Evolutionary conservation across 805 yeast species (phyloP).

Genomic region (Monosporozyma unispora): DNA sequence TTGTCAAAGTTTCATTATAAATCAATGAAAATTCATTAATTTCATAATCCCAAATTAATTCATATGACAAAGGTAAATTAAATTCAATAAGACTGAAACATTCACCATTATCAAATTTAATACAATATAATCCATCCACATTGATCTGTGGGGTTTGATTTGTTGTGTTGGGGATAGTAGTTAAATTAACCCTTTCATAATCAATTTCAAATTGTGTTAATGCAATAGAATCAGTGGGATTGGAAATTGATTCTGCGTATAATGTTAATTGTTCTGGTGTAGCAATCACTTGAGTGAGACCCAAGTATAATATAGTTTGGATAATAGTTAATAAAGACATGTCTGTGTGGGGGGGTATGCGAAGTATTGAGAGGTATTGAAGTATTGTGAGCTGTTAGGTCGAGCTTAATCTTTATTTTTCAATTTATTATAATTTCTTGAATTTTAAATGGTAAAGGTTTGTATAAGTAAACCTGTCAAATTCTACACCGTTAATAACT

Average conservation of each 20-base stretch:
- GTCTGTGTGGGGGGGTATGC: not conserved
- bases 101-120: conserved; percentile 12
- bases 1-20: conserved; percentile 4
- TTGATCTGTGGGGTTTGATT: not conserved
- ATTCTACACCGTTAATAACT: too few species aligned
- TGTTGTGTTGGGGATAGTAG: not conserved
- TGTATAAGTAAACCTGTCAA: not conserved
- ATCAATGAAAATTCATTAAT: conserved; percentile 15
- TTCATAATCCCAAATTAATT: conserved; percentile 14
- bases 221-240: not conserved
- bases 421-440: not conserved
- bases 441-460: too few species aligned
- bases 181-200: not conserved
- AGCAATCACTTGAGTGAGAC: not conserved
- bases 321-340: not conserved
- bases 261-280: not conserved
- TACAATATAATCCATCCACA: conserved; percentile 12
- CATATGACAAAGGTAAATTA: conserved; percentile 17
- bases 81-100: conserved; percentile 23
- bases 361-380: too few species aligned
- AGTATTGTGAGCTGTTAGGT: too few species aligned
- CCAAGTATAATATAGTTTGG: not conserved
- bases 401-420: not conserved
- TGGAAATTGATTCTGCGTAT: not conserved
- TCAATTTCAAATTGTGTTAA: not conserved